phyloP scores from a whole-genome alignment of 345 rosid genomes.

The Raphanus sativus region DNA sequence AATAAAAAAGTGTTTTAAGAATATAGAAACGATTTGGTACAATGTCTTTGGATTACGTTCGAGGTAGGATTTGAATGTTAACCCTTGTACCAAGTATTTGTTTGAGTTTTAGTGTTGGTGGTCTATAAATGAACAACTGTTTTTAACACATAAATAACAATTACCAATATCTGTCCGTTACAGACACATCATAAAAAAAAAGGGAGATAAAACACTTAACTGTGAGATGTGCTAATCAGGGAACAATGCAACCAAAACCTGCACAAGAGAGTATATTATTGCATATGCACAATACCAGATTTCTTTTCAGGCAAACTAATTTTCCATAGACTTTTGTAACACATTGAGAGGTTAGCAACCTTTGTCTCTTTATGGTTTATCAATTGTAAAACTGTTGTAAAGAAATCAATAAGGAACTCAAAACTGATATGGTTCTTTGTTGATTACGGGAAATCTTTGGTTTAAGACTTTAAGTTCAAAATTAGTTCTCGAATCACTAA shows the following conservation, averaged over 20 bases:
- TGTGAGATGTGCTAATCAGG: slow-evolving; percentile 95
- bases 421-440: too few relatives aligned
- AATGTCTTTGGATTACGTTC: slow-evolving; percentile 86
- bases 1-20: not conserved
- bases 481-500: not conserved
- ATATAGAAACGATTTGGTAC: slow-evolving; percentile 19
- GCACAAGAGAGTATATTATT: slow-evolving; percentile 75
- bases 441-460: too few relatives aligned
- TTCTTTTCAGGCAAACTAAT: slow-evolving; percentile 64
- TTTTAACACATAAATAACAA: too few relatives aligned
- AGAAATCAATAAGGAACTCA: too few relatives aligned
- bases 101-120: slow-evolving; percentile 39
- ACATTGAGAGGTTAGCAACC: not conserved
- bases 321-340: too few relatives aligned
- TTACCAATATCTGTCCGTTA: slow-evolving; percentile 80
- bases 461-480: too few relatives aligned
- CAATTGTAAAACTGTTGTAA: not conserved
- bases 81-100: not conserved
- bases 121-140: too few relatives aligned
- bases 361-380: not conserved
- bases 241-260: slow-evolving; percentile 77
- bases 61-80: slow-evolving; percentile 54
- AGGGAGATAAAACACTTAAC: slow-evolving; percentile 97
- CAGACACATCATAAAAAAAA: slow-evolving; percentile 61
- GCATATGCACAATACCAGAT: slow-evolving; percentile 90